These are phyloP conservation scores for Amanita molliuscula DNA, from an alignment of 768 basidiomycete genomes.

Conservation along the genomic window DNA sequence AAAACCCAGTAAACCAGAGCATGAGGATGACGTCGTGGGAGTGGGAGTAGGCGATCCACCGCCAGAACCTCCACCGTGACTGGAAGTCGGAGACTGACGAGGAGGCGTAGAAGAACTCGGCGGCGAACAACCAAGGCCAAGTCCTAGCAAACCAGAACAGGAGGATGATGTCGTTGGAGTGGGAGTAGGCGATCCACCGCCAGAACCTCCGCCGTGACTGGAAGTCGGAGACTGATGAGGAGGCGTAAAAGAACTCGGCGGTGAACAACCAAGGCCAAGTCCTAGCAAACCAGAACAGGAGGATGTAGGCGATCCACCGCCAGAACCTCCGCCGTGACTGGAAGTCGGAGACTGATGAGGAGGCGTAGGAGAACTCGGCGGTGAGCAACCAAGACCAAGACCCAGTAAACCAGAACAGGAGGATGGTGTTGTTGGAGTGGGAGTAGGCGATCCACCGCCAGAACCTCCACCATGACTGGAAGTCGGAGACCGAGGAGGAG, in stretches of 20 bases:
- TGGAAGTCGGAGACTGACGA: not conserved
- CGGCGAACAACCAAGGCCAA: not conserved
- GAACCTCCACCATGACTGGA: not conserved
- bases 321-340: not conserved
- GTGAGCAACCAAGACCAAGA: not conserved
- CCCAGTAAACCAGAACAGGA: not conserved
- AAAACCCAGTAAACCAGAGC: not conserved
- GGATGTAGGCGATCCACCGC: not conserved
- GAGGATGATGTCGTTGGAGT: not conserved
- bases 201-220: not conserved
- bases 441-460: not conserved
- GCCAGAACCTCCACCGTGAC: not conserved
- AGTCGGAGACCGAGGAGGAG: not conserved
- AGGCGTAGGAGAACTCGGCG: not conserved
- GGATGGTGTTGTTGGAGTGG: not conserved
- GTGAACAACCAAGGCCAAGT: not conserved
- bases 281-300: not conserved
- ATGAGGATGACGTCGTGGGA: not conserved
- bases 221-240: not conserved
- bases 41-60: not conserved
- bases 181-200: not conserved
- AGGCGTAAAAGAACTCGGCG: not conserved
- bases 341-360: not conserved
- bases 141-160: not conserved
- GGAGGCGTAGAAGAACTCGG: no score